Conservation (phyloP, 768 basidiomycete genomes). For the Termitomyces sp. region DNA sequence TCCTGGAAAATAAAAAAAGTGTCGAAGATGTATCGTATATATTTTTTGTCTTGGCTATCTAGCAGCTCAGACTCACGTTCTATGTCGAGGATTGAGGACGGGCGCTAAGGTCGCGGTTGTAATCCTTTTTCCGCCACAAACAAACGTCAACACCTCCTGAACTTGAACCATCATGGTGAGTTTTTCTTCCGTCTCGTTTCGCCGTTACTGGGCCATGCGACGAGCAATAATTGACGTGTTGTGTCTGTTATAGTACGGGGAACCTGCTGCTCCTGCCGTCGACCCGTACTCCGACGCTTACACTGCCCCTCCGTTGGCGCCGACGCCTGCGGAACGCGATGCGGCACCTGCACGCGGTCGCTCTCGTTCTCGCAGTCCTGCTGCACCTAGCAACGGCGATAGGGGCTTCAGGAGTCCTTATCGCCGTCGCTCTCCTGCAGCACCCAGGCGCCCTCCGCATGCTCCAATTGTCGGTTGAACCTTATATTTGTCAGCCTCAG, state of each 20-base stretch:
- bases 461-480: constrained; percentile 65
- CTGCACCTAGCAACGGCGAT: constrained; percentile 41
- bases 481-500: constrained; percentile 9
- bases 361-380: constrained; percentile 72
- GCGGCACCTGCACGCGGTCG: constrained; percentile 56
- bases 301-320: constrained; percentile 55
- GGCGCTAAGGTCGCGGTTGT: constrained; percentile 16
- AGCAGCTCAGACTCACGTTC: not conserved
- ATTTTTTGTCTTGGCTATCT: too few relatives aligned
- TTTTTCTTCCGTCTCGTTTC: constrained; percentile 20
- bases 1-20: not conserved
- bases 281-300: constrained; percentile 86
- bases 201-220: too few relatives aligned
- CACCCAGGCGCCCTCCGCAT: constrained; percentile 63
- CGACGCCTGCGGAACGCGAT: constrained; percentile 54
- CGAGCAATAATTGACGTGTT: constrained; percentile 6
- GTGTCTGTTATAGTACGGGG: constrained; percentile 54
- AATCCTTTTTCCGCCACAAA: constrained; percentile 28
- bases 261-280: constrained; percentile 51
- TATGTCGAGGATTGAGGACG: not conserved
- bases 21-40: too few relatives aligned
- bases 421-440: constrained; percentile 56
- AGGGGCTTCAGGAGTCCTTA: constrained; percentile 57
- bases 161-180: constrained; percentile 73
- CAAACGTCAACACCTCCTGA: constrained; percentile 41